A percentile compares a stretch with the other conserved stretches of the same genome.
phyloP scores from a whole-genome alignment of 2,329 filamentous ascomycete species.

The Penicillium olsonii region DNA sequence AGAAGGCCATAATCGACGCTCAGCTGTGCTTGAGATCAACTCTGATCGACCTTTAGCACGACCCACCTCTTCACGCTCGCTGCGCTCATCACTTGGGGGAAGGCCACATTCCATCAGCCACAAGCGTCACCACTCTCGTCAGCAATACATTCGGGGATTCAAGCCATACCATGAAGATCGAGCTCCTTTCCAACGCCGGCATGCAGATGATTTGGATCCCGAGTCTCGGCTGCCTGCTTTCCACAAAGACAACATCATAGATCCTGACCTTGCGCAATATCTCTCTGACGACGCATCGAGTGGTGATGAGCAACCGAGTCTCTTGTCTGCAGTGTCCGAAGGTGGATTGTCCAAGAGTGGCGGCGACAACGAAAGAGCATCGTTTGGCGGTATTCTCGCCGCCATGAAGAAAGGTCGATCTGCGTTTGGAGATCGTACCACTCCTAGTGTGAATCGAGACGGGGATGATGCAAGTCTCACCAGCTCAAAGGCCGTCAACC shows the following conservation, averaged over 20 bases:
- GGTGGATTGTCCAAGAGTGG: slow-evolving; percentile 63
- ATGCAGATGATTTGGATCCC: slow-evolving; percentile 65
- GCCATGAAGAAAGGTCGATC: slow-evolving; percentile 76
- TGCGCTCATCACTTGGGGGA: slow-evolving; percentile 70
- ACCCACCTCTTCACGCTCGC: slow-evolving; percentile 90
- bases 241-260: slow-evolving; percentile 97
- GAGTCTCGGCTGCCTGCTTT: slow-evolving; percentile 81
- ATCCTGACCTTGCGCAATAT: slow-evolving; percentile 91
- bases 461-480: slow-evolving; percentile 64
- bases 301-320: slow-evolving; percentile 85
- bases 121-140: slow-evolving; percentile 82
- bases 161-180: slow-evolving; percentile 74
- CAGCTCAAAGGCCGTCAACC: slow-evolving; percentile 59
- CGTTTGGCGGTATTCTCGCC: slow-evolving; percentile 70
- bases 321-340: slow-evolving; percentile 72
- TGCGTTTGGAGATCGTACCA: slow-evolving; percentile 70
- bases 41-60: slow-evolving; percentile 73
- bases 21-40: slow-evolving; percentile 87
- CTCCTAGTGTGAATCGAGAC: slow-evolving; percentile 71
- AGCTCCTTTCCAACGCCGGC: slow-evolving; percentile 81
- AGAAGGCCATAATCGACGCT: slow-evolving; percentile 79
- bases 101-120: slow-evolving; percentile 80
- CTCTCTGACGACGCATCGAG: slow-evolving; percentile 94
- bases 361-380: slow-evolving; percentile 72
- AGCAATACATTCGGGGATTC: slow-evolving; percentile 76